Percentiles rank a stretch among this genome's conserved stretches.
These are phyloP conservation scores for Tulasnella sp. DNA, from an alignment of 768 basidiomycete species.

Conservation along the genomic window DNA sequence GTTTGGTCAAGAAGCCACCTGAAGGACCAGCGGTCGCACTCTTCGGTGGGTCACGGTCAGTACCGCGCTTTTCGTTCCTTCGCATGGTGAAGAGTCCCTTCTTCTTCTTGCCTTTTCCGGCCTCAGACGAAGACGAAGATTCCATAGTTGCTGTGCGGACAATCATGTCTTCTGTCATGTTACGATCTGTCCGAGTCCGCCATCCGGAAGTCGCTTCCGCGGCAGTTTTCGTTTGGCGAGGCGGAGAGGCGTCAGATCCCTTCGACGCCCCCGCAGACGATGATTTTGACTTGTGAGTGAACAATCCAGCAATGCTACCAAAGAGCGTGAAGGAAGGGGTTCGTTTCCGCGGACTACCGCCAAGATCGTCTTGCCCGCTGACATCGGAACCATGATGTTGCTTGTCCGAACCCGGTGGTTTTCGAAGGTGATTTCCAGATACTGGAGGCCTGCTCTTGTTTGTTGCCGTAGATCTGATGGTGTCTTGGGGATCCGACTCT, in stretches of 20 bases:
- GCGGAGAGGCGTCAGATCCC: background rate
- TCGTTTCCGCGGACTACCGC: constrained; percentile 18
- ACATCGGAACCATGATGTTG: background rate
- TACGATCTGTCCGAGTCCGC: constrained; percentile 31
- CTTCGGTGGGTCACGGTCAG: background rate
- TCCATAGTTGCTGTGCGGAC: constrained; percentile 13
- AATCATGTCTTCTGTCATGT: constrained; percentile 22
- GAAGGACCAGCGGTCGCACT: background rate
- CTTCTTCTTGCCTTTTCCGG: background rate
- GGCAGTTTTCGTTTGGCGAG: background rate
- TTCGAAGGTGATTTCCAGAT: too few species aligned
- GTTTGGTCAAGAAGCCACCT: background rate
- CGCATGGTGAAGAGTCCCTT: background rate
- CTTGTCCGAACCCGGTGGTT: background rate
- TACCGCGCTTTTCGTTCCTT: constrained; percentile 4
- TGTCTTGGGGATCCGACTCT: too few species aligned
- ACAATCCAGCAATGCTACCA: constrained; percentile 37
- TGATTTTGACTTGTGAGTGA: constrained; percentile 20
- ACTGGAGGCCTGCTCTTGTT: too few species aligned
- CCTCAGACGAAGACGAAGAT: constrained; percentile 16
- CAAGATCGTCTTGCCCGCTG: background rate
- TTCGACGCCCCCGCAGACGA: background rate
- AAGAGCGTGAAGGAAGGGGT: constrained; percentile 32
- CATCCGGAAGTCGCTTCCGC: constrained; percentile 23
- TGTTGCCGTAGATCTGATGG: too few species aligned